Evolutionary conservation across 2,329 filamentous ascomycete genomes (phyloP).

Genomic region (Claviceps sp.): DNA sequence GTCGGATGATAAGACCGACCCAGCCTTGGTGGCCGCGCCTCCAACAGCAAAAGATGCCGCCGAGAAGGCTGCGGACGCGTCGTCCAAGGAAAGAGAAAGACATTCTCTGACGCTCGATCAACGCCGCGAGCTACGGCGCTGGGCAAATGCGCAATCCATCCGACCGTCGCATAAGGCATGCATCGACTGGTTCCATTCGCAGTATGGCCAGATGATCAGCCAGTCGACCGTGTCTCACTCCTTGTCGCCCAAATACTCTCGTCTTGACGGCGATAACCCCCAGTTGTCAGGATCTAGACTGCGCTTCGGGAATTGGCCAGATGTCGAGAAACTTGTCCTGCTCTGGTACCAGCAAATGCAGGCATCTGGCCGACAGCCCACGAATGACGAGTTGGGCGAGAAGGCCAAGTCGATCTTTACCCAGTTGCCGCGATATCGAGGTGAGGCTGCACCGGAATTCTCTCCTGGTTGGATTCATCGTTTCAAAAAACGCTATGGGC

Average conservation of each 20-base stretch:
- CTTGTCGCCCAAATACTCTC: slow-evolving; percentile 47
- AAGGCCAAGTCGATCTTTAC: slow-evolving; percentile 47
- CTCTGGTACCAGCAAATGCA: slow-evolving; percentile 41
- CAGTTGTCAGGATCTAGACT: slow-evolving; percentile 49
- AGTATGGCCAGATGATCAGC: slow-evolving; percentile 47
- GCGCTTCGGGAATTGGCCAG: slow-evolving; percentile 51
- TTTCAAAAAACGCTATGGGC: slow-evolving; percentile 50
- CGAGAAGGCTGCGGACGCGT: slow-evolving; percentile 4
- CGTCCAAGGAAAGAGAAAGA: slow-evolving; percentile 39
- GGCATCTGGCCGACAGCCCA: slow-evolving; percentile 40
- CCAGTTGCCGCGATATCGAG: slow-evolving; percentile 46
- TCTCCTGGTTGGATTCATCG: slow-evolving; percentile 51
- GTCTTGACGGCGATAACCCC: slow-evolving; percentile 44
- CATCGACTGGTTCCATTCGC: slow-evolving; percentile 47
- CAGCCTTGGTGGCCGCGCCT: slow-evolving; percentile 21
- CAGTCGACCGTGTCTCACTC: slow-evolving; percentile 52
- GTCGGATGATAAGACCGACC: slow-evolving; percentile 25
- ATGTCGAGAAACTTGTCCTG: slow-evolving; percentile 45
- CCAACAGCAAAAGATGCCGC: slow-evolving; percentile 15
- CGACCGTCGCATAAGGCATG: slow-evolving; percentile 48
- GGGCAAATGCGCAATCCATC: slow-evolving; percentile 42
- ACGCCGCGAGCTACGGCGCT: slow-evolving; percentile 44
- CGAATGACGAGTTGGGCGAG: slow-evolving; percentile 48
- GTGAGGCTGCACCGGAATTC: slow-evolving; percentile 46
- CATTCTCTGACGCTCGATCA: slow-evolving; percentile 50